phyloP scores from a whole-genome alignment of 2,329 filamentous ascomycete species.

The Seiridium unicorne region DNA sequence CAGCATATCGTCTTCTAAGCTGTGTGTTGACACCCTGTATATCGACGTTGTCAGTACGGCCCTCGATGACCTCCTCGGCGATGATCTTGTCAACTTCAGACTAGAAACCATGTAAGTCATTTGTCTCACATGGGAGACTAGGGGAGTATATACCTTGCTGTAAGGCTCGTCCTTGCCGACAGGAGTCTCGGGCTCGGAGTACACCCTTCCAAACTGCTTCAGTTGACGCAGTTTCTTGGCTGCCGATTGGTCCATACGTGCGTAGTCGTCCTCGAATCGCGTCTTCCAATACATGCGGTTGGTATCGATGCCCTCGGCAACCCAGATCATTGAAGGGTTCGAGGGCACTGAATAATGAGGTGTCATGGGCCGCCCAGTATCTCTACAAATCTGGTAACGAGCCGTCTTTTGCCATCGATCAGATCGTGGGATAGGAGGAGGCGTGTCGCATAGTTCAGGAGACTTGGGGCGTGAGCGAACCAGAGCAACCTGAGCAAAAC shows the following conservation, averaged over 20 bases:
- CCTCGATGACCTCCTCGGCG: neutral
- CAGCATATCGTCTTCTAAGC: neutral
- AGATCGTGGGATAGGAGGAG: constrained; percentile 4
- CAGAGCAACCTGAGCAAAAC: too few species aligned
- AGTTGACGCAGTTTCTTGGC: constrained; percentile 18
- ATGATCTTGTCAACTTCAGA: neutral
- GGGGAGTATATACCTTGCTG: neutral
- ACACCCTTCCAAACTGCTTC: constrained; percentile 1
- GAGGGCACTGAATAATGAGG: constrained; percentile 21
- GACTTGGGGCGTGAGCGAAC: constrained; percentile 18
- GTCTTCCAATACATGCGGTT: constrained; percentile 5
- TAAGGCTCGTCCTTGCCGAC: constrained; percentile 15
- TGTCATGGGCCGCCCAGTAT: constrained; percentile 20
- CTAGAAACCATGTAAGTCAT: neutral
- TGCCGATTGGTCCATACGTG: constrained; percentile 29
- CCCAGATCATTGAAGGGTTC: constrained; percentile 22
- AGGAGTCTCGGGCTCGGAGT: neutral
- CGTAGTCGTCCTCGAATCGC: constrained; percentile 23
- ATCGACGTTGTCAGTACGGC: neutral
- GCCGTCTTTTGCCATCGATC: constrained; percentile 2
- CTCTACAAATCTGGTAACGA: constrained; percentile 23
- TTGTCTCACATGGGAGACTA: neutral
- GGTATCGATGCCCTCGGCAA: constrained; percentile 19
- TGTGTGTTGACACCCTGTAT: constrained; percentile 3
- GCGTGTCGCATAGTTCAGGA: constrained; percentile 8